These are phyloP conservation scores for Amanita subjunquillea DNA, from an alignment of 768 basidiomycete species.

Conservation along the genomic window DNA sequence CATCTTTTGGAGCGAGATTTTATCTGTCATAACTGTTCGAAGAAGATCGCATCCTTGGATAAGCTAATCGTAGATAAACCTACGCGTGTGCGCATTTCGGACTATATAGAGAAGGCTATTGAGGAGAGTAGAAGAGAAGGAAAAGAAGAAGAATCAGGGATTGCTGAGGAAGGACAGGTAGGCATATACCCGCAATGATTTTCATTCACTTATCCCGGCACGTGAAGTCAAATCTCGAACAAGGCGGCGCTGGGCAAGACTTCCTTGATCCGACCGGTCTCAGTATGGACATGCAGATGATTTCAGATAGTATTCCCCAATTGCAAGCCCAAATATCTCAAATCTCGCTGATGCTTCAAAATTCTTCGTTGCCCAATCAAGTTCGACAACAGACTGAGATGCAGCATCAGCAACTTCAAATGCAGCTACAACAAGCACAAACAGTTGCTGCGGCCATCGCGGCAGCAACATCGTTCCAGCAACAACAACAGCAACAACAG, in stretches of 20 bases:
- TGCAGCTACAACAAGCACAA: constrained; percentile 74
- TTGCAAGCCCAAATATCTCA: constrained; percentile 82
- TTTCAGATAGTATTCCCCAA: constrained; percentile 68
- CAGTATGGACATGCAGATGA: constrained; percentile 58
- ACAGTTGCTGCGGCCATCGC: constrained; percentile 57
- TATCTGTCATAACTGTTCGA: constrained; percentile 81
- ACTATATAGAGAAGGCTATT: constrained; percentile 75
- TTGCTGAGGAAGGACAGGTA: constrained; percentile 27
- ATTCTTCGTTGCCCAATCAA: constrained; percentile 57
- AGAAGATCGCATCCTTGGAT: constrained; percentile 83
- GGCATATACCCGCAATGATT: neutral
- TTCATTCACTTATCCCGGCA: neutral
- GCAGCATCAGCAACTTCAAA: constrained; percentile 73
- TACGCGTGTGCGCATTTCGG: constrained; percentile 63
- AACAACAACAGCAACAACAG: constrained; percentile 37
- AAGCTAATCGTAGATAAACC: constrained; percentile 76
- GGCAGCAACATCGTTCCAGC: constrained; percentile 43
- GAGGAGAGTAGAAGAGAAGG: constrained; percentile 68
- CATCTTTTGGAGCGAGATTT: constrained; percentile 93
- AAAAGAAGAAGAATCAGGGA: constrained; percentile 27
- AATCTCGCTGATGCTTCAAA: constrained; percentile 70
- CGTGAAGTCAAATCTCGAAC: neutral
- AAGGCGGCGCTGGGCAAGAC: constrained; percentile 37
- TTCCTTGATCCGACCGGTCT: constrained; percentile 64
- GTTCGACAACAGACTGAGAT: constrained; percentile 76